phyloP scores from a whole-genome alignment of 345 rosid species.

The Garcia nutans region DNA sequence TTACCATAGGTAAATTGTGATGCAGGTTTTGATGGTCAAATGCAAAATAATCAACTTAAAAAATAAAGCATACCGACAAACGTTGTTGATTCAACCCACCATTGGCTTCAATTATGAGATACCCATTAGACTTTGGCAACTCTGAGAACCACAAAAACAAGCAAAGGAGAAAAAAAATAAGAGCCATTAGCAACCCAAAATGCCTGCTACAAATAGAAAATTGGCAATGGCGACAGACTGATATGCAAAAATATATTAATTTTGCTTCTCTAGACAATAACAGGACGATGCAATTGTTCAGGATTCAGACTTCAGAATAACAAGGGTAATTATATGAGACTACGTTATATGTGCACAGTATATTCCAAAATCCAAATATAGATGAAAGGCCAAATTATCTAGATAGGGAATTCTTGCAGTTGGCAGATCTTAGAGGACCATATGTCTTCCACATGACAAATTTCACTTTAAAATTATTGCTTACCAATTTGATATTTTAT shows the following conservation, averaged over 20 bases:
- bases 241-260: neutral
- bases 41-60: too few relatives aligned
- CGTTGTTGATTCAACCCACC: slow-evolving; percentile 44
- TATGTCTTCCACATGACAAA: neutral
- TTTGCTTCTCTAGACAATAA: neutral
- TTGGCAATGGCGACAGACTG: neutral
- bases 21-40: too few relatives aligned
- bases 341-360: neutral
- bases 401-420: neutral
- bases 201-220: neutral
- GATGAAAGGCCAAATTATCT: neutral
- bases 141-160: slow-evolving; percentile 41
- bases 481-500: neutral
- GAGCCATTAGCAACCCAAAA: neutral
- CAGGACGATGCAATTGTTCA: neutral
- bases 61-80: too few relatives aligned
- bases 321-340: neutral
- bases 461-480: neutral
- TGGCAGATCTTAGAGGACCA: neutral
- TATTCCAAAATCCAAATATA: too few relatives aligned
- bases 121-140: slow-evolving; percentile 74
- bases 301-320: neutral
- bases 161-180: neutral
- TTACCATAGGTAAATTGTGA: too few relatives aligned
- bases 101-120: slow-evolving; percentile 91